Base-by-base conservation (phyloP, 2,329 filamentous ascomycete species). In the Pseudopithomyces chartarum region DNA sequence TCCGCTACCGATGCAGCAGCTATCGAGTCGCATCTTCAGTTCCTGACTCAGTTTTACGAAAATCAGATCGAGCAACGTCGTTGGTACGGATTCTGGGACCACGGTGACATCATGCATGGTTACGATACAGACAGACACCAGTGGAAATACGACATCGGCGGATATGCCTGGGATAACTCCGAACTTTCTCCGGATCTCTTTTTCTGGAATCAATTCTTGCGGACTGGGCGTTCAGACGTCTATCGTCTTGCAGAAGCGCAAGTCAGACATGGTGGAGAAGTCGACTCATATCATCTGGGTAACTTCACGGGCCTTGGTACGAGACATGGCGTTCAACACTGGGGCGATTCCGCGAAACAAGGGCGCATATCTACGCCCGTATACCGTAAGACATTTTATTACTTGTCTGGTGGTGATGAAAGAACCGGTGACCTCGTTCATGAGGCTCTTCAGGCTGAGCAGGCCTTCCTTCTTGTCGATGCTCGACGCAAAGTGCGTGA, bases 101-200 rank as follows among this genome's bases (percentile, higher is more conserved):
- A 86, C 52, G 86, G 86, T 1, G 86, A 88, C 60, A 79, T 88
- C 39, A 85, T 85, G 78, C 86, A 88, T 62, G 83, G 84, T 0
- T 88, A 88, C 57, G 85, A 88, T 49, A 60, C 68, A 0, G 81
- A 87, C 65, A 76, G 85, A 4, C 85, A 87, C 59, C 78, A 77
- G 0, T 88, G 86, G 86, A 79, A 84, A 1, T 88, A 87, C 54
- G 86, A 88, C 44, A 70, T 88, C 17, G 86, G 86, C 3, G 86
- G 86, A 0, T 88, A 85, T 56, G 85, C 84, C 0, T 88, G 86
- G 86, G 85, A 87, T 47, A 88, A 88, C 64, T 85, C 83, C 0
- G 85, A 88, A 66, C 76, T 88, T 0, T 87, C 85, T 0, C 83
- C 86, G 0, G 85, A 88, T 61, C 70, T 87, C 2, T 88, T 83